Base-by-base conservation (phyloP, 139 green algal genomes). In the Chlamydomonas sphaeroides region DNA sequence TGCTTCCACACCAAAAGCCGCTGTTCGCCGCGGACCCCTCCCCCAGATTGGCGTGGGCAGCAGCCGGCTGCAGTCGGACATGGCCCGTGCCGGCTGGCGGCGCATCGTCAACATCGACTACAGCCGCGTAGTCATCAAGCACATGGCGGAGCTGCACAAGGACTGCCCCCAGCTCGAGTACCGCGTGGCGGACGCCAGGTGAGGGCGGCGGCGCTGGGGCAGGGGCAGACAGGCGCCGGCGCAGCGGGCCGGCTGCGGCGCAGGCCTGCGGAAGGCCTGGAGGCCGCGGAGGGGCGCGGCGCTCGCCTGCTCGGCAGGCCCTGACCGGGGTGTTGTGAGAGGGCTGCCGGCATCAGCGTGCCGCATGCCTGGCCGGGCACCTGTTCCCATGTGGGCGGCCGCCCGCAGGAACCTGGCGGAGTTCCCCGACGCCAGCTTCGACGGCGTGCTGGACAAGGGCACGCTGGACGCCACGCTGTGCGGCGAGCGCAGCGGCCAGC, bases 361-460 rank as follows among this genome's bases (percentile, higher is more conserved):
- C n/a, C n/a, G n/a, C 56, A 11, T 63, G 23, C 56, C 20, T 63
- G 7, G 18, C 56, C 26, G 23, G 30, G 7, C 20, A 6, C 20
- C 23, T 30, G 7, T 20, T 63, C 56, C 6, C 61, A 66, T 66
- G 8, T n/a, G n/a, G n/a, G n/a, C n/a, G n/a, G n/a, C 63, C 28
- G 8, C 33, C 0, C 30, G 45, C 84, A 86, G 85, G 79, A 41
- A 49, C 57, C 84, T 89, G 85, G 79, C 79, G 4, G 73, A 90
- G 48, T 84, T 90, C 57, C 30, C 26, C 6, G 74, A 72, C 61
- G 5, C 11, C 59, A 71, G 56, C 23, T 91, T 90, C 63, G 85
- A 83, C 35, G 86, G 72, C 3, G 80, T 93, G 32, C 32, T 93
- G 30, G 90, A 93, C 84, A 93, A 93, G 65, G 90, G 90, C 28